Base-by-base conservation (phyloP, 768 basidiomycete genomes). In the Gloeophyllum trabeum region DNA sequence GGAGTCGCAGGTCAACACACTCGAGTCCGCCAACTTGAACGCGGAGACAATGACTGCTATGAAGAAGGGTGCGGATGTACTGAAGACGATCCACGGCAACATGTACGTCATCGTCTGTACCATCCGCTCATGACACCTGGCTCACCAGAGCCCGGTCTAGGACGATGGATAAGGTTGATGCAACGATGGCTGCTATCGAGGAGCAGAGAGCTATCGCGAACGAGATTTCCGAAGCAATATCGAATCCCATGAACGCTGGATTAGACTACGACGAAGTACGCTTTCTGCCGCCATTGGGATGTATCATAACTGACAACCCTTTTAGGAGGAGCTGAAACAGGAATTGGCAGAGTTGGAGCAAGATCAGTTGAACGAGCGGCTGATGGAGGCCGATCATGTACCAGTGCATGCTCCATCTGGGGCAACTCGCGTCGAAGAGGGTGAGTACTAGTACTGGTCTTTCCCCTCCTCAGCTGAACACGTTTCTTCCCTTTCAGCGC, bases 1-100 rank as follows among this genome's bases (percentile, higher is more conserved):
- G 23, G 94, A 97, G 66, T 81, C 87, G 61, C 94, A 98, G 66
- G 83, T 98, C 45, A 93, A 93, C 64, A 94, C 94, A 16, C 75
- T 98, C 35, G 96, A 98, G 61, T 89, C 87, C 13, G 96, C 96
- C 35, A 98, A 97, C 66, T 73, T 98, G 61, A 98, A 99, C 60
- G 82, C 86, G 55, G 92, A 97, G 71, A 97, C 92, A 12, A 90
- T 99, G 86, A 69, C 76, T 18, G 92, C 87, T 21, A 96, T 99
- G 88, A 96, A 92, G 83, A 85, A 86, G 61, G 94, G 87, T 26
- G 75, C 91, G 0, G 79, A 82, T 46, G 96, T 85, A 21, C 75
- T 98, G 60, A 83, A 82, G 62, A 72, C 76, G 38, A 96, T 98
- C 42, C 94, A 98, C 52, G 80, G 81, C 35, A 79, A 79, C 55